Base-by-base conservation (phyloP, 2,329 filamentous ascomycete species). In the Clonostachys rosea region DNA sequence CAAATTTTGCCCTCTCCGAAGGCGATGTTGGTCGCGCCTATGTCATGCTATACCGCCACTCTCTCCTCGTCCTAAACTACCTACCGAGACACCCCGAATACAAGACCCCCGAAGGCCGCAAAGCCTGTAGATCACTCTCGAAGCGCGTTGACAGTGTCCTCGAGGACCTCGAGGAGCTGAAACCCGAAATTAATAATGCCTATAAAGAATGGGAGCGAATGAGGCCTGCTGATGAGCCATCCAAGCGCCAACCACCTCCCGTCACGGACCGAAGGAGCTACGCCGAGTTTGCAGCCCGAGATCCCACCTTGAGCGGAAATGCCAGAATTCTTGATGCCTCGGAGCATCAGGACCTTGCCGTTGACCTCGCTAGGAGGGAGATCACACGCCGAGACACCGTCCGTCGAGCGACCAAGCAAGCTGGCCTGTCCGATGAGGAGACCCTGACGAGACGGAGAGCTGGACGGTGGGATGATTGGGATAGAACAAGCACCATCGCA, bases 1-100 rank as follows among this genome's bases (percentile, higher is more conserved):
- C 90, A 17, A 77, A 82, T 45, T 89, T 92, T 56, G 96, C 96
- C 62, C 79, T 94, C 58, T 79, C 80, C 40, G 92, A 97, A 66
- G 86, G 86, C 58, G 91, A 96, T 66, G 83, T 90, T 53, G 83
- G 91, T 57, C 87, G 94, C 60, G 89, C 92, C 5, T 99, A 95
- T 65, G 79, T 96, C 47, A 83, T 97, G 49, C 80, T 95, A n/a
- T 89, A 94, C 62, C 84, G 94, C 56, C 91, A 95, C 68, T 90
- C 90, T 10, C 78, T 86, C 46, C 82, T 99, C n/a, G 81, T 96
- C 20, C 72, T 96, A 30, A 80, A 89, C 7, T 78, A 86, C 46
- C 74, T 99, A 9, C 76, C 81, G 1, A 77, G 72, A 2, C 94
- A 97, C 57, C 91, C 92, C 2, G 83, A 94, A 47, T 81, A 81